A percentile compares a stretch with the other conserved stretches of the same genome.
phyloP scores from a whole-genome alignment of 2,329 filamentous ascomycete species.

The Fusarium tupiense region DNA sequence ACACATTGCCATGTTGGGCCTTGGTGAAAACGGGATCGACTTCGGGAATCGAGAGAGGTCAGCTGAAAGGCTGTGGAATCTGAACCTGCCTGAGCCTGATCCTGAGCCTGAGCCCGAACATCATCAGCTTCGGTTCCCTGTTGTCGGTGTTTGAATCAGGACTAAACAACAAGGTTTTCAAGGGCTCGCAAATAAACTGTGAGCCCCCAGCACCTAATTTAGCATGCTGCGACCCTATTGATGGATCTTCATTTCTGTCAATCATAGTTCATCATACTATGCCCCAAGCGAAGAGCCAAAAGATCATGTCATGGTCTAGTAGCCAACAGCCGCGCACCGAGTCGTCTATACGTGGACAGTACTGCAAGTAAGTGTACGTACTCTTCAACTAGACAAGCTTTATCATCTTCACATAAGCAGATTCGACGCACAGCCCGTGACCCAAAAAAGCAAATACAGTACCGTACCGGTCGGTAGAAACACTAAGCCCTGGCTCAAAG shows the following conservation, averaged over 20 bases:
- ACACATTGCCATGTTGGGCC: slow-evolving; percentile 22
- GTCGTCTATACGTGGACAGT: background rate
- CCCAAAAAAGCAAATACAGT: slow-evolving; percentile 29
- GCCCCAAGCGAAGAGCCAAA: background rate
- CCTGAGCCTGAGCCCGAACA: slow-evolving; percentile 7
- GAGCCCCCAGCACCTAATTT: slow-evolving; percentile 10
- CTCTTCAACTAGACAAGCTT: slow-evolving; percentile 18
- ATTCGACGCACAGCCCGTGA: slow-evolving; percentile 13
- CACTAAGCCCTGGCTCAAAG: slow-evolving; percentile 30
- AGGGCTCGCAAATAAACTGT: background rate
- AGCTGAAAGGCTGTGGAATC: slow-evolving; percentile 23
- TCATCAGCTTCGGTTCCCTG: slow-evolving; percentile 22
- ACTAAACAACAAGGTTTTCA: background rate
- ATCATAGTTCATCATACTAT: slow-evolving; percentile 7
- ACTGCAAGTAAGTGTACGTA: background rate
- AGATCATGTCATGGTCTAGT: background rate
- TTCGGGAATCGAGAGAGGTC: slow-evolving; percentile 33
- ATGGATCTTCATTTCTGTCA: slow-evolving; percentile 26
- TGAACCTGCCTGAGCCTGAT: background rate
- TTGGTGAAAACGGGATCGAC: slow-evolving; percentile 28
- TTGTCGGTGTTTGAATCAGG: slow-evolving; percentile 13
- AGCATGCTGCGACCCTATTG: slow-evolving; percentile 14
- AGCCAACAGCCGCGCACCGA: background rate
- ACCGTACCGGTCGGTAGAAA: background rate
- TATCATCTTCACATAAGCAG: slow-evolving; percentile 38